Evolutionary conservation across 139 green algal species (phyloP).

Genomic region (Tetradesmus lagerheimii): DNA sequence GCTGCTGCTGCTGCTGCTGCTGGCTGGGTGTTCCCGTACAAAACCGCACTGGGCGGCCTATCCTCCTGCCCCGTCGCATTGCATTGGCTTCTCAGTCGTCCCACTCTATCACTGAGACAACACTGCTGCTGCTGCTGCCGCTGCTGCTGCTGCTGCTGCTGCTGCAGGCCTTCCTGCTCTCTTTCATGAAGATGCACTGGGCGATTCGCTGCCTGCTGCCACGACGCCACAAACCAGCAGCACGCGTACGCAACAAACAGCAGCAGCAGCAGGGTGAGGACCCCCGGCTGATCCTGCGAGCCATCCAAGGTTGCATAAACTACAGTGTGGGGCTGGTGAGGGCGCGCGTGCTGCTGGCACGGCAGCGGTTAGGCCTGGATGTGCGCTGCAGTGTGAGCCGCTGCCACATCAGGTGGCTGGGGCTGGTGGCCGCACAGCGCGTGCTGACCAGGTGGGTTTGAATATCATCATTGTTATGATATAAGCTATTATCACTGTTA

Average conservation of each 20-base stretch:
- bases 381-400: constrained; percentile 49
- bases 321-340: constrained; percentile 29
- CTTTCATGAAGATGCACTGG: constrained; percentile 88
- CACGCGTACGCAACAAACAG: background rate
- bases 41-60: background rate
- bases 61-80: background rate
- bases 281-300: constrained; percentile 45
- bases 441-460: constrained; percentile 64
- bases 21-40: background rate
- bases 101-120: too few species aligned
- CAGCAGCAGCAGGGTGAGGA: background rate
- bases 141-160: background rate
- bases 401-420: constrained; percentile 74
- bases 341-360: constrained; percentile 11
- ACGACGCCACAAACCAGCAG: background rate
- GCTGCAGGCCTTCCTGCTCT: constrained; percentile 82
- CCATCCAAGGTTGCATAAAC: constrained; percentile 43
- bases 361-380: constrained; percentile 37
- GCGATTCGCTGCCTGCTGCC: constrained; percentile 44
- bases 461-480: too few species aligned
- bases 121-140: background rate
- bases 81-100: too few species aligned
- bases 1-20: background rate
- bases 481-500: too few species aligned
- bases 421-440: constrained; percentile 71